A percentile compares a stretch with the other conserved stretches of the same genome.
These are phyloP conservation scores for Termitomyces heimii DNA, from an alignment of 768 basidiomycete species.

Conservation along the genomic window DNA sequence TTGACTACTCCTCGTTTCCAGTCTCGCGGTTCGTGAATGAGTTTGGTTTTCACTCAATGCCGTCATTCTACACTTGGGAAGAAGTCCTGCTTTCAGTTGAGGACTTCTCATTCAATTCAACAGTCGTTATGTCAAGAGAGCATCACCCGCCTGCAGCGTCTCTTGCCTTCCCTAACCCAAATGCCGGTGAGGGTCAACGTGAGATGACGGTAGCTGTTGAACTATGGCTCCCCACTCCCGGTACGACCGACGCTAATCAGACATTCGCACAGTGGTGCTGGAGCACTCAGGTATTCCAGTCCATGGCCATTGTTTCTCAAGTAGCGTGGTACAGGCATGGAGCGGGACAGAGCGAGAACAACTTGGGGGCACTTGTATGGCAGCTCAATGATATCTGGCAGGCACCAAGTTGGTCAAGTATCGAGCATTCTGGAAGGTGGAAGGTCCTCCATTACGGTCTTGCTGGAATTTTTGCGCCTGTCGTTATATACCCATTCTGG, in stretches of 20 bases:
- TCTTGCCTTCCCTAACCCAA: slow-evolving; percentile 50
- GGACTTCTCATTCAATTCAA: slow-evolving; percentile 54
- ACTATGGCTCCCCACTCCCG: slow-evolving; percentile 50
- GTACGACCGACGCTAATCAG: slow-evolving; percentile 41
- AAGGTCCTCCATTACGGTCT: slow-evolving; percentile 52
- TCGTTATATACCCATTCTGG: slow-evolving; percentile 54
- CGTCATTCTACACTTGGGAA: slow-evolving; percentile 57
- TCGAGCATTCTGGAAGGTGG: slow-evolving; percentile 56
- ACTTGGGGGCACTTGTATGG: slow-evolving; percentile 54
- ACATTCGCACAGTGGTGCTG: slow-evolving; percentile 63
- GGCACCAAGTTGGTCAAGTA: slow-evolving; percentile 47
- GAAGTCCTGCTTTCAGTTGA: slow-evolving; percentile 44
- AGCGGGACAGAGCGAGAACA: slow-evolving; percentile 52
- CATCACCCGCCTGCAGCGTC: slow-evolving; percentile 50
- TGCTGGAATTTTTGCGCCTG: slow-evolving; percentile 36
- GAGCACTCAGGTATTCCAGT: slow-evolving; percentile 57
- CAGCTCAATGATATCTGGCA: slow-evolving; percentile 61
- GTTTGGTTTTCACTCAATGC: slow-evolving; percentile 63
- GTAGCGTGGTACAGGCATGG: slow-evolving; percentile 55
- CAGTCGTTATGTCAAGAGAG: slow-evolving; percentile 48
- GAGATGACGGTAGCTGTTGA: slow-evolving; percentile 48
- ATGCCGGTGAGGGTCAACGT: slow-evolving; percentile 43
- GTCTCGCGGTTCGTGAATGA: slow-evolving; percentile 51
- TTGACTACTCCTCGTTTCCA: slow-evolving; percentile 49
- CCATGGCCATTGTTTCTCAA: slow-evolving; percentile 53